These are phyloP conservation scores for Cicer chorassanicum DNA, from an alignment of 306 rosid species.

Conservation along the genomic window DNA sequence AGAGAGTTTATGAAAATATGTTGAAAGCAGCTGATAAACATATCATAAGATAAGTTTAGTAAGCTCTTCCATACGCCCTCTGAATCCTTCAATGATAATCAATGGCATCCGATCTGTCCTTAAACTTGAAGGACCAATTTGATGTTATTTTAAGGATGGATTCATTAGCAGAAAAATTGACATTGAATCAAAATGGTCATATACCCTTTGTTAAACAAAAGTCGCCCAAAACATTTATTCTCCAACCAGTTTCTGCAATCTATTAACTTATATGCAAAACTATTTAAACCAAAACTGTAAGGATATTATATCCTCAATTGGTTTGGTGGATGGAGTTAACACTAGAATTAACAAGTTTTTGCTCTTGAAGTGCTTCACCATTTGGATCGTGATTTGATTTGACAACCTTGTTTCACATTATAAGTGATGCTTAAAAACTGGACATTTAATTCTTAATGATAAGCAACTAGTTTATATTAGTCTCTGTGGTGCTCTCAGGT, in stretches of 20 bases:
- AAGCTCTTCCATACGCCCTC: too few species aligned
- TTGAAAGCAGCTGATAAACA: too few species aligned
- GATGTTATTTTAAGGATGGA: constrained; percentile 2
- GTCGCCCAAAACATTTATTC: neutral
- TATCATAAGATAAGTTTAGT: too few species aligned
- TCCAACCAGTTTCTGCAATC: neutral
- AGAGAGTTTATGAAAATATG: too few species aligned
- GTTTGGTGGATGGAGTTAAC: constrained; percentile 2
- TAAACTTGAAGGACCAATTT: too few species aligned
- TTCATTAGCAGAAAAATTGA: neutral
- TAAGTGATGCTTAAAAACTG: constrained; percentile 15
- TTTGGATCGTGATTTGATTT: constrained; percentile 9
- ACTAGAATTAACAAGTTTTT: neutral
- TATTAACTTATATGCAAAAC: too few species aligned
- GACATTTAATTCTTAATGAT: constrained; percentile 25
- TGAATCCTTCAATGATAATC: too few species aligned
- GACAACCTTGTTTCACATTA: constrained; percentile 3
- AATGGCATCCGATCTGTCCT: too few species aligned
- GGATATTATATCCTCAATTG: constrained; percentile 18
- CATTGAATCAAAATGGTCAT: constrained; percentile 10
- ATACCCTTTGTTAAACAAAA: constrained; percentile 4
- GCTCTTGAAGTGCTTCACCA: constrained; percentile 3
- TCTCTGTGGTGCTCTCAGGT: constrained; percentile 62
- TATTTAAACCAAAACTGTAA: constrained; percentile 2
- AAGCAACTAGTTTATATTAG: constrained; percentile 18